Evolutionary conservation across 768 basidiomycete genomes (phyloP).

Genomic region (Boletellus sp.): DNA sequence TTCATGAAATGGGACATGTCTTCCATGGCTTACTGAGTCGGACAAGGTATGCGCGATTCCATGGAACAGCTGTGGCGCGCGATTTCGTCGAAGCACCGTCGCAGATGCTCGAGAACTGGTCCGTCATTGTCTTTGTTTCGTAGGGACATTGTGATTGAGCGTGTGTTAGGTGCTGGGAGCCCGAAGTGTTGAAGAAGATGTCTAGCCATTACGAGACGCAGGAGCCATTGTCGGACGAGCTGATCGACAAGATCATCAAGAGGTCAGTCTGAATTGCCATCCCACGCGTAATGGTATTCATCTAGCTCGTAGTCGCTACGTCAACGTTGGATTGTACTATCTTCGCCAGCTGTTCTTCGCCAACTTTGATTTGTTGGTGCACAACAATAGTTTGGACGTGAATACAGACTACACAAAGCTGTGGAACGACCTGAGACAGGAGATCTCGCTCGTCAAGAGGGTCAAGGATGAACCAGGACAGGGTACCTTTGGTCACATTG

Average conservation of each 20-base stretch:
- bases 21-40: conserved; percentile 67
- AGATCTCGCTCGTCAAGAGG: conserved; percentile 65
- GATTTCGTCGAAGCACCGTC: conserved; percentile 90
- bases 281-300: not conserved
- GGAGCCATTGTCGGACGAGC: conserved; percentile 62
- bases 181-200: conserved; percentile 69
- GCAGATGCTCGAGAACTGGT: conserved; percentile 94
- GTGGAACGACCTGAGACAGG: conserved; percentile 72
- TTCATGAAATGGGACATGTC: conserved; percentile 85
- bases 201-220: conserved; percentile 76
- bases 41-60: conserved; percentile 74
- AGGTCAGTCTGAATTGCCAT: conserved; percentile 40
- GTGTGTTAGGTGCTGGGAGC: conserved; percentile 72
- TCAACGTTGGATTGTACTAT: conserved; percentile 79
- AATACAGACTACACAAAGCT: conserved; percentile 67
- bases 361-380: conserved; percentile 25
- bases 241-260: conserved; percentile 74
- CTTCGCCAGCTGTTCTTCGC: conserved; percentile 71
- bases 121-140: conserved; percentile 2
- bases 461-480: conserved; percentile 62
- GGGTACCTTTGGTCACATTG: conserved; percentile 71
- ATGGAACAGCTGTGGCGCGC: conserved; percentile 74
- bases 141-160: not conserved
- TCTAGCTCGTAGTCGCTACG: conserved; percentile 51
- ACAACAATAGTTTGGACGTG: conserved; percentile 41